Evolutionary conservation across 495 filamentous ascomycete species (phyloP).

Genomic region (Aspergillus panamensis): DNA sequence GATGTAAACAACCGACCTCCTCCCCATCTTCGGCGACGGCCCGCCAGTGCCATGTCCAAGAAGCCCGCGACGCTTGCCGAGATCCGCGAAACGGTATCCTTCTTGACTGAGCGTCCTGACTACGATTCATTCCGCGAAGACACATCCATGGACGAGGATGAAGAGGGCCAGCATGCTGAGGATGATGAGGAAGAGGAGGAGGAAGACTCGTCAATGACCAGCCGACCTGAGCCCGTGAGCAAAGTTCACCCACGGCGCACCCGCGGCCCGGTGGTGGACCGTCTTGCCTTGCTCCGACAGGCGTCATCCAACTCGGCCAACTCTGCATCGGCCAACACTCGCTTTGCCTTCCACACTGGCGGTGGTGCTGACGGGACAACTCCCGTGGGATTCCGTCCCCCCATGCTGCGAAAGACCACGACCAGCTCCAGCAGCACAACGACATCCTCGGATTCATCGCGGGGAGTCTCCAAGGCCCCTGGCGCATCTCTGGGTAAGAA

Average conservation of each 20-base stretch:
- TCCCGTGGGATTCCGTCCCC: conserved; percentile 63
- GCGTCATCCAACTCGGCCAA: conserved; percentile 52
- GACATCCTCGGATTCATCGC: conserved; percentile 34
- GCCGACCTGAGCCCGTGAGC: conserved; percentile 31
- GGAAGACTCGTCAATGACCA: conserved; percentile 25
- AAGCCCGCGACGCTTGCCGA: conserved; percentile 69
- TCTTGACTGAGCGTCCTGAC: conserved; percentile 73
- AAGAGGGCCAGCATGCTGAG: conserved; percentile 35
- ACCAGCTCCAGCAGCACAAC: conserved; percentile 36
- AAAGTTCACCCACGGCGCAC: conserved; percentile 50
- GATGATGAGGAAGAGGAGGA: conserved; percentile 31
- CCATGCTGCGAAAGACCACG: conserved; percentile 73
- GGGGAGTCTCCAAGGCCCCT: conserved; percentile 37
- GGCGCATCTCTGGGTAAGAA: conserved; percentile 61
- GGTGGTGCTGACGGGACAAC: conserved; percentile 32
- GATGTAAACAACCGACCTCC: conserved; percentile 55
- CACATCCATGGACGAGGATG: conserved; percentile 40
- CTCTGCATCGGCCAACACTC: conserved; percentile 38
- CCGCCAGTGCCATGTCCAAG: conserved; percentile 49
- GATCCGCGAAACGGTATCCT: conserved; percentile 74
- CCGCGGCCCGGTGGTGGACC: conserved; percentile 64
- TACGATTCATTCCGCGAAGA: conserved; percentile 50
- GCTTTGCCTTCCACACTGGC: conserved; percentile 61
- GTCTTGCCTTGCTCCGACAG: conserved; percentile 71
- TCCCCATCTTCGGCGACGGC: conserved; percentile 63